Evolutionary conservation across 805 yeast genomes (phyloP).

Genomic region (Tetrapisispora phaffii): DNA sequence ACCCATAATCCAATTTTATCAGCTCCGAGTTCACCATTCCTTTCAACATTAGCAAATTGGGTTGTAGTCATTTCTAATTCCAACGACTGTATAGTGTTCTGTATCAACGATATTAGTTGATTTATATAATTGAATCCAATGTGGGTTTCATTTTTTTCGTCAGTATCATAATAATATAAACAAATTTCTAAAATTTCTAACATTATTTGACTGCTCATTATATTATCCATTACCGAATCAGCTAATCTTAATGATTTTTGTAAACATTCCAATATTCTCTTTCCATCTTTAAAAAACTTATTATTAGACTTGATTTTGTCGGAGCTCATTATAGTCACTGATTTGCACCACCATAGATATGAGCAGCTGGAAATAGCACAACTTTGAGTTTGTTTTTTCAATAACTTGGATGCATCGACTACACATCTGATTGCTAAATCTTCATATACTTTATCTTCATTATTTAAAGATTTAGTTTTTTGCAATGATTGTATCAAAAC

Average conservation of each 20-base stretch:
- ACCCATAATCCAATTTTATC: neutral
- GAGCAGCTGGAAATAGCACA: conserved; percentile 76
- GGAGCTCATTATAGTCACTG: conserved; percentile 27
- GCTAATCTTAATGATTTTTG: conserved; percentile 82
- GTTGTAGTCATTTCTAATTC: conserved; percentile 25
- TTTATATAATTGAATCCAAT: conserved; percentile 70
- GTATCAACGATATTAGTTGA: conserved; percentile 76
- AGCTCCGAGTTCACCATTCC: neutral
- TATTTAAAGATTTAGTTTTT: conserved; percentile 37
- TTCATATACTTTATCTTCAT: conserved; percentile 40
- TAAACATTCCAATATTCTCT: conserved; percentile 78
- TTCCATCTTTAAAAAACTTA: conserved; percentile 39
- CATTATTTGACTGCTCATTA: conserved; percentile 59
- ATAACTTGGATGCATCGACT: conserved; percentile 73
- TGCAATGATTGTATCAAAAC: conserved; percentile 42
- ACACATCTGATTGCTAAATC: conserved; percentile 73
- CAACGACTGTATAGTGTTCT: conserved; percentile 40
- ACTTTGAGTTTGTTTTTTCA: conserved; percentile 89
- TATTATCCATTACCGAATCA: conserved; percentile 76
- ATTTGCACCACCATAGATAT: conserved; percentile 86
- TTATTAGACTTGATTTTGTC: neutral
- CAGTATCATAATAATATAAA: conserved; percentile 54
- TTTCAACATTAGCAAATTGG: neutral
- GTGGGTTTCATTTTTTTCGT: conserved; percentile 14
- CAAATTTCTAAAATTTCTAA: conserved; percentile 82